Conservation (phyloP, 768 basidiomycete genomes). For the Podaxis pistillaris region DNA sequence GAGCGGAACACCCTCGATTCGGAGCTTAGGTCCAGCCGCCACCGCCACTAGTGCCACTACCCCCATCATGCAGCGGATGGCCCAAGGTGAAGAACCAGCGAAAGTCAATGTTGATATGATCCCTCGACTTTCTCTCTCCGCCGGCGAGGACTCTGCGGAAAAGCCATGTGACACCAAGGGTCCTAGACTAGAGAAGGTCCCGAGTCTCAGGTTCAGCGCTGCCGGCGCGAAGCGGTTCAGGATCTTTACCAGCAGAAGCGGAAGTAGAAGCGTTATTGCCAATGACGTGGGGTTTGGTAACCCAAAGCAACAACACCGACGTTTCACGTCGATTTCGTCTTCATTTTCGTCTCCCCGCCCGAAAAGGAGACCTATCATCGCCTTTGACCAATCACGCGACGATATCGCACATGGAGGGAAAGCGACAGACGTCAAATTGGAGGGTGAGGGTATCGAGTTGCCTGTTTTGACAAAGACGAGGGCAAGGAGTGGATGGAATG, state of each 20-base stretch:
- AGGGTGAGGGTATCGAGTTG: conserved; percentile 10
- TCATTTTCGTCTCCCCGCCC: conserved; percentile 11
- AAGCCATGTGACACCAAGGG: neutral
- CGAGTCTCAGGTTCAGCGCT: neutral
- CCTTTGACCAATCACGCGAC: neutral
- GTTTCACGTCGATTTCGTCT: conserved; percentile 4
- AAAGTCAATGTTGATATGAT: conserved; percentile 2
- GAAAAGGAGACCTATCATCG: neutral
- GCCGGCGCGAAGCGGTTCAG: neutral
- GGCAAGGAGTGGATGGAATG: too few relatives aligned
- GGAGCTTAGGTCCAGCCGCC: neutral
- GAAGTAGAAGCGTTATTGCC: too few relatives aligned
- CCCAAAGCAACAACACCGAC: neutral
- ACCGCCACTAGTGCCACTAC: neutral
- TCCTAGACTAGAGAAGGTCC: neutral
- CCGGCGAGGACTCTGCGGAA: conserved; percentile 1
- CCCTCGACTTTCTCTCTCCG: neutral
- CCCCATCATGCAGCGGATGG: neutral
- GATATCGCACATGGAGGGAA: too few relatives aligned
- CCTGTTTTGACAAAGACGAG: neutral
- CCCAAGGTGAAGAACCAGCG: neutral
- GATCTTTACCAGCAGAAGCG: neutral
- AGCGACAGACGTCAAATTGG: neutral
- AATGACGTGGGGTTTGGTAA: neutral
- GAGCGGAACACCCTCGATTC: neutral